phyloP scores from a whole-genome alignment of 768 basidiomycete species.

The Cytidiella melzeri region DNA sequence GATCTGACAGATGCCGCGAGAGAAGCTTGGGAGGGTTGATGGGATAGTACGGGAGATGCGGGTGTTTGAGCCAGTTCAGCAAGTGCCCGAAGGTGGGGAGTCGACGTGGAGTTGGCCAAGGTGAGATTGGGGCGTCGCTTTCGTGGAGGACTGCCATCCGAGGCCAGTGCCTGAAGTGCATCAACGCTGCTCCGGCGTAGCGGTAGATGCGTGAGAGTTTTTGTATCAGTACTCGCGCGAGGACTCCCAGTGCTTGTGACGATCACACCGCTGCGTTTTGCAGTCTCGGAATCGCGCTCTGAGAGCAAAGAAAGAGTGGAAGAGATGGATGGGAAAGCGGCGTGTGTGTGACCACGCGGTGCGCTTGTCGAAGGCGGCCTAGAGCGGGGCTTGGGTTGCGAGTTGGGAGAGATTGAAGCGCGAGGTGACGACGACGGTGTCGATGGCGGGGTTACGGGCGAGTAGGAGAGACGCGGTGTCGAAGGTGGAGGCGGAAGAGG shows the following conservation, averaged over 20 bases:
- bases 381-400: conserved; percentile 4
- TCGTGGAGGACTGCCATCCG: not conserved
- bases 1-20: conserved; percentile 3
- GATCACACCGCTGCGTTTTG: conserved; percentile 21
- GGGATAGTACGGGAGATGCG: conserved; percentile 14
- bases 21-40: conserved; percentile 6
- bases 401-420: not conserved
- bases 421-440: conserved; percentile 12
- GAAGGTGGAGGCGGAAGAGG: conserved; percentile 12
- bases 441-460: conserved; percentile 5
- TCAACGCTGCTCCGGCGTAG: conserved; percentile 6
- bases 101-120: conserved; percentile 20
- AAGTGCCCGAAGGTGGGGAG: conserved; percentile 21
- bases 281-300: conserved; percentile 18
- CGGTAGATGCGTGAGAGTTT: not conserved
- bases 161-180: not conserved
- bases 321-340: conserved; percentile 23
- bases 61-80: conserved; percentile 18
- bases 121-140: conserved; percentile 17
- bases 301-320: conserved; percentile 22
- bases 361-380: conserved; percentile 11
- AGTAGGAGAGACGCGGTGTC: conserved; percentile 2
- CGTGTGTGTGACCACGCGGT: conserved; percentile 29
- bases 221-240: conserved; percentile 12
- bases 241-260: conserved; percentile 12